Evolutionary conservation across 139 green algal genomes (phyloP), one percentile per base, ranked within the genome.

Genomic region (Zygnema cylindricum): DNA sequence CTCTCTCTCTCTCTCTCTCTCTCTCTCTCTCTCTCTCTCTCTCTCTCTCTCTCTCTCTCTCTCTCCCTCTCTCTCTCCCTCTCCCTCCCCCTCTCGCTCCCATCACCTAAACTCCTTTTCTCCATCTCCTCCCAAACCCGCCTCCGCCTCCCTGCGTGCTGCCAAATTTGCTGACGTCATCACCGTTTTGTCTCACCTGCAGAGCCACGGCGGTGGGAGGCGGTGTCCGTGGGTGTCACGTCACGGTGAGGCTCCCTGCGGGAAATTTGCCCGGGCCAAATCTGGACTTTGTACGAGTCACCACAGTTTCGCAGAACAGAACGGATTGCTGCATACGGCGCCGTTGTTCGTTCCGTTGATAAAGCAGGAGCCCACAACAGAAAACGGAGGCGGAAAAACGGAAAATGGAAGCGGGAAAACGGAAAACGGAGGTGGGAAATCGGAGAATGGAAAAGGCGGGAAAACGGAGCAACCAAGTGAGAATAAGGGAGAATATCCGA

Each of bases 201-300:
- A 84, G 77, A 36, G 38, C 40, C 77, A 84, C 77, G 77, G 77
- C 16, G 77, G 77, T 21, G 77, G 77, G 32, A 55, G 11, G 77
- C 16, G 77, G 77, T 84, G 77, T 33, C 33, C 77, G 16, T 84
- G 77, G 77, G 55, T 84, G 30, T 21, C 55, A 16, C 41, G 76
- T 32, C 36, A 7, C 7, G 35, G 38, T n/a, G 7, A 79, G 11
- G 7, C 21, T 7, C 77, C 77, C 2, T 84, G 77, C 11, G 77
- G 38, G 32, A 84, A 84, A 33, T 84, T 84, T 38, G 77, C 77
- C 22, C 77, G 77, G 16, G 55, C 38, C 21, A 84, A 84, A 54
- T 39, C 77, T 2, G 77, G 77, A 35, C 25, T 84, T 21, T 84
- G 77, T 55, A 36, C 77, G 22, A 41, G 22, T 16, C 77, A 84